Percentiles rank a stretch among this genome's conserved stretches.
Conservation (phyloP, 2,329 filamentous ascomycete genomes). For the Chrysoporthe puriensis region DNA sequence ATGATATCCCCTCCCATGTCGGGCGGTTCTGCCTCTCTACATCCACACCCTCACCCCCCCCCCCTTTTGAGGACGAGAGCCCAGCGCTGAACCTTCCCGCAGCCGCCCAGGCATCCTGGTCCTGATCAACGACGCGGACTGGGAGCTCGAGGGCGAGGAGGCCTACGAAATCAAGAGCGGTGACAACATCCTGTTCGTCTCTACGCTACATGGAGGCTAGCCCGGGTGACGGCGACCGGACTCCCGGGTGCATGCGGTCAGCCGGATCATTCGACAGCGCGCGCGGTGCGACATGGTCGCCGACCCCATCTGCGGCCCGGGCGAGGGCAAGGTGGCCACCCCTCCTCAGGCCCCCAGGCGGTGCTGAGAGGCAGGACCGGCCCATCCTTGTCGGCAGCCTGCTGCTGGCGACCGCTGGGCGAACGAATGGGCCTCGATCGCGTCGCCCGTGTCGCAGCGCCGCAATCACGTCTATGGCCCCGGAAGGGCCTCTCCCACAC, state of each 20-base stretch:
- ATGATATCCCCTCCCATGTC: slow-evolving; percentile 10
- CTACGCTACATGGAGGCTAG: slow-evolving; percentile 91
- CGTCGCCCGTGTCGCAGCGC: not conserved
- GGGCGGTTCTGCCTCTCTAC: slow-evolving; percentile 22
- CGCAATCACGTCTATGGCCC: slow-evolving; percentile 14
- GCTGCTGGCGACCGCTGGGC: not conserved
- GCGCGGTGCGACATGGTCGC: not conserved
- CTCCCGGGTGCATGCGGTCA: not conserved
- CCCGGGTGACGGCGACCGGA: not conserved
- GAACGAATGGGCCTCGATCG: not conserved
- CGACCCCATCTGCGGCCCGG: not conserved
- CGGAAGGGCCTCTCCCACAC: slow-evolving; percentile 14
- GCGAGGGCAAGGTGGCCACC: not conserved
- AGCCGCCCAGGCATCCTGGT: slow-evolving; percentile 96
- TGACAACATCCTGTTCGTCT: slow-evolving; percentile 95
- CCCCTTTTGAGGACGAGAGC: not conserved
- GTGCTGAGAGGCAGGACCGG: not conserved
- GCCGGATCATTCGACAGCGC: not conserved
- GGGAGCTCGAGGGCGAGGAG: slow-evolving; percentile 96
- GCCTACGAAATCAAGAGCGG: slow-evolving; percentile 79
- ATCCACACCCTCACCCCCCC: not conserved
- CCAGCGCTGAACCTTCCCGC: slow-evolving; percentile 18
- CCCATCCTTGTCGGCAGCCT: not conserved
- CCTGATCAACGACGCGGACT: slow-evolving; percentile 96
- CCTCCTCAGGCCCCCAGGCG: not conserved